Conservation (phyloP, 345 rosid species). For the Aquilaria malaccensis region DNA sequence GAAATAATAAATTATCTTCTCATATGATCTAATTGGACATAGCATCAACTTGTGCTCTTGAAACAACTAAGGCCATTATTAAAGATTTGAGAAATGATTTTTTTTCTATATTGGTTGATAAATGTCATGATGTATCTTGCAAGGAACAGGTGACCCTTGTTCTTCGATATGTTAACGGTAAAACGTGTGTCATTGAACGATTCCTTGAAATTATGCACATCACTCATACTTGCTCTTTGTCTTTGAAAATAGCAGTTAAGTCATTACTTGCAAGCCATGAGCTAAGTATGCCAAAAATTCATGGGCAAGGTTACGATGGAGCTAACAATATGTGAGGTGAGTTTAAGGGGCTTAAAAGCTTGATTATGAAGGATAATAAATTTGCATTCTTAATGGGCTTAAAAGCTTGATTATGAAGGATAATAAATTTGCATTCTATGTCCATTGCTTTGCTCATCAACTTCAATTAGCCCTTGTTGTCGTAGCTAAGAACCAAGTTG, state of each 20-base stretch:
- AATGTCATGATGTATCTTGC: not conserved
- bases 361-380: not conserved
- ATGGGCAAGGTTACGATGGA: conserved; percentile 3
- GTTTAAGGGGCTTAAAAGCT: not conserved
- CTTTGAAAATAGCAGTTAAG: not conserved
- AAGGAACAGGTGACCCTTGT: not conserved
- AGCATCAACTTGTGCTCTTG: not conserved
- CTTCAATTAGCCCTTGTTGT: too few species aligned
- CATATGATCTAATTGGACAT: not conserved
- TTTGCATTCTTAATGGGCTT: not conserved
- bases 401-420: not conserved
- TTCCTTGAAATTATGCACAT: not conserved
- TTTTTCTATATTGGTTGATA: not conserved
- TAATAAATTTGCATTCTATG: not conserved
- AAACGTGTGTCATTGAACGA: not conserved
- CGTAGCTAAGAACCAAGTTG: too few species aligned
- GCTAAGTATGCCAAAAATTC: not conserved
- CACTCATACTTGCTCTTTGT: not conserved
- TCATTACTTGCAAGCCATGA: not conserved
- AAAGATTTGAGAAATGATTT: not conserved
- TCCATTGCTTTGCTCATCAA: too few species aligned
- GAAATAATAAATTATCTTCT: not conserved
- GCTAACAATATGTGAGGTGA: conserved; percentile 1
- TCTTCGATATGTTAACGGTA: not conserved
- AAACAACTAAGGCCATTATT: not conserved